Evolutionary conservation across 441 rosid species (phyloP).

Genomic region (Mallotus japonicus): DNA sequence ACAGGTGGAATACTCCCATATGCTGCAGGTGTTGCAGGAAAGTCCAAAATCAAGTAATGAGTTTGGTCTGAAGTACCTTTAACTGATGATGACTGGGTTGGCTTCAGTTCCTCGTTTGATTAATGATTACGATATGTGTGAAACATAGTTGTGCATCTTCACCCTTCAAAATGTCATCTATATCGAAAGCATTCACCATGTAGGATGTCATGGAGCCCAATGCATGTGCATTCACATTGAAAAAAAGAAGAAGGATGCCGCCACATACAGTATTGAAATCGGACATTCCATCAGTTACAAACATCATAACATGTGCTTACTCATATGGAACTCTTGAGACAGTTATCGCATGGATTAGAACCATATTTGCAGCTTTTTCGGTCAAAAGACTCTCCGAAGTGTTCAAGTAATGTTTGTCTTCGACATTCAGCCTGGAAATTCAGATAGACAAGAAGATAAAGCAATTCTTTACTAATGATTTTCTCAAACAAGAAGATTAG

Average conservation of each 20-base stretch:
- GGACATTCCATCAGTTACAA: not conserved
- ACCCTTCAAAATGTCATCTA: not conserved
- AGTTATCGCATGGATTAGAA: constrained; percentile 78
- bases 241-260: constrained; percentile 6
- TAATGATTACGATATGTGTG: not conserved
- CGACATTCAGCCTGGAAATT: constrained; percentile 69
- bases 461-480: not conserved
- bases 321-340: constrained; percentile 48
- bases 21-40: constrained; percentile 11
- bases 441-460: constrained; percentile 21
- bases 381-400: constrained; percentile 84
- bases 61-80: constrained; percentile 16
- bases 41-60: constrained; percentile 11
- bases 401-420: constrained; percentile 71
- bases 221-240: constrained; percentile 6
- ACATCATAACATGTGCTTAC: constrained; percentile 1
- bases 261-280: not conserved
- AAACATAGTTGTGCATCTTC: not conserved
- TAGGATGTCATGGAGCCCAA: constrained; percentile 9
- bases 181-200: not conserved
- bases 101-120: not conserved
- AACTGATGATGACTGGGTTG: constrained; percentile 5
- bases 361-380: constrained; percentile 58
- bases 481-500: not conserved
- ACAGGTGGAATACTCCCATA: constrained; percentile 12